Percentiles rank a stretch among this genome's conserved stretches.
Conservation (phyloP, 2,329 filamentous ascomycete genomes). For the Geosmithia flava region DNA sequence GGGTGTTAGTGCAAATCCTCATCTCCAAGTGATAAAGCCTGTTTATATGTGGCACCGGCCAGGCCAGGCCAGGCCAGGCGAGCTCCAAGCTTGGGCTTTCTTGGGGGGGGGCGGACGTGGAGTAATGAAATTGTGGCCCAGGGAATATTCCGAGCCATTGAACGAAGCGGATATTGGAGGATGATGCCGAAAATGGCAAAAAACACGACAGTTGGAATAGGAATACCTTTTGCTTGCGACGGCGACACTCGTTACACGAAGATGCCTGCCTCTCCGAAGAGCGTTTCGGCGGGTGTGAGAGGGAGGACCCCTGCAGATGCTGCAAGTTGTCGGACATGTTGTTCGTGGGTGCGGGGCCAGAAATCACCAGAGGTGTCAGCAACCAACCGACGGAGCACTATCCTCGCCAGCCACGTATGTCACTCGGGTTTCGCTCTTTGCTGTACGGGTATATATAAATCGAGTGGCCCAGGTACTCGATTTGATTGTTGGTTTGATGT, state of each 20-base stretch:
- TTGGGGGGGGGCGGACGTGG: neutral
- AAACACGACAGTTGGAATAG: neutral
- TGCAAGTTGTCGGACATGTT: conserved; percentile 24
- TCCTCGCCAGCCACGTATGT: neutral
- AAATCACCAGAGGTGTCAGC: neutral
- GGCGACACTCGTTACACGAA: conserved; percentile 37
- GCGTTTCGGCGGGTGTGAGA: conserved; percentile 6
- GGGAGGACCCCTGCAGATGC: conserved; percentile 8
- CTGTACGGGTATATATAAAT: no score
- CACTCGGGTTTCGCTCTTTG: neutral
- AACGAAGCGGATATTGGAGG: neutral
- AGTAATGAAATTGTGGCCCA: neutral
- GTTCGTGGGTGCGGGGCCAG: conserved; percentile 1
- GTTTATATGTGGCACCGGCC: no score
- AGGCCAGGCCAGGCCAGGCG: no score
- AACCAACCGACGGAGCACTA: neutral
- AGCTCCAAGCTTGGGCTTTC: no score
- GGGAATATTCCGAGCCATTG: neutral
- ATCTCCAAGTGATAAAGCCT: neutral
- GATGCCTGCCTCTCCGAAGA: conserved; percentile 17
- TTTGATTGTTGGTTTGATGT: neutral
- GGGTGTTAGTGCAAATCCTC: neutral
- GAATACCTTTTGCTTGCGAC: conserved; percentile 37
- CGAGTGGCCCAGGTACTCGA: no score
- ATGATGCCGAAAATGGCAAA: conserved; percentile 1